A percentile compares a stretch with the other conserved stretches of the same genome.
These are phyloP conservation scores for Cydonia oblonga DNA, from an alignment of 331 rosid species.

Conservation along the genomic window DNA sequence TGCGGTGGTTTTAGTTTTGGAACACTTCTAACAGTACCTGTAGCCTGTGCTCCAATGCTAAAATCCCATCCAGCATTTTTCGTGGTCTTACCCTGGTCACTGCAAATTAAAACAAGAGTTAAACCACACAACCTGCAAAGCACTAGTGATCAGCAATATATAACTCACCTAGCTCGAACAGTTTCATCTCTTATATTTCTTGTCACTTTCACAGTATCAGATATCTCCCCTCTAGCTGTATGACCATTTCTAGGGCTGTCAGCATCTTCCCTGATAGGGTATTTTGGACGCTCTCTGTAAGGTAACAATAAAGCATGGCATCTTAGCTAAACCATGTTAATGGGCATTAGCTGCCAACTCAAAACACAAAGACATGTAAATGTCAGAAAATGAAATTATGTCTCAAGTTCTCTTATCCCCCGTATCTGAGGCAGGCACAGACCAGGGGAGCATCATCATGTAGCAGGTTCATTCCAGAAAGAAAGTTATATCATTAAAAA, in stretches of 20 bases:
- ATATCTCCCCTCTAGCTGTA: constrained; percentile 43
- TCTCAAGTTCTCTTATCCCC: background rate
- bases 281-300: constrained; percentile 86
- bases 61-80: constrained; percentile 98
- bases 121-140: constrained; percentile 14
- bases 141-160: constrained; percentile 9
- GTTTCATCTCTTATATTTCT: constrained; percentile 65
- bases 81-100: constrained; percentile 60
- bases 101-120: constrained; percentile 35
- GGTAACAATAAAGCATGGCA: constrained; percentile 20
- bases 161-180: constrained; percentile 53
- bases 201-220: constrained; percentile 61
- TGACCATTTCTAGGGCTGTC: constrained; percentile 45
- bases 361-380: constrained; percentile 15
- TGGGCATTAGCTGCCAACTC: background rate
- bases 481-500: background rate
- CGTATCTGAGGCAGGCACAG: background rate
- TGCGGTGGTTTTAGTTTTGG: constrained; percentile 69
- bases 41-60: constrained; percentile 67
- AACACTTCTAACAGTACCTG: constrained; percentile 68
- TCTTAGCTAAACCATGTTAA: constrained; percentile 16
- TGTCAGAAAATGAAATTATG: background rate
- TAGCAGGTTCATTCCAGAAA: background rate
- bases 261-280: constrained; percentile 58
- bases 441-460: background rate